Percentiles rank a stretch among this genome's conserved stretches.
Evolutionary conservation across 805 yeast species (phyloP).

Genomic region (Clavispora vitiphila): DNA sequence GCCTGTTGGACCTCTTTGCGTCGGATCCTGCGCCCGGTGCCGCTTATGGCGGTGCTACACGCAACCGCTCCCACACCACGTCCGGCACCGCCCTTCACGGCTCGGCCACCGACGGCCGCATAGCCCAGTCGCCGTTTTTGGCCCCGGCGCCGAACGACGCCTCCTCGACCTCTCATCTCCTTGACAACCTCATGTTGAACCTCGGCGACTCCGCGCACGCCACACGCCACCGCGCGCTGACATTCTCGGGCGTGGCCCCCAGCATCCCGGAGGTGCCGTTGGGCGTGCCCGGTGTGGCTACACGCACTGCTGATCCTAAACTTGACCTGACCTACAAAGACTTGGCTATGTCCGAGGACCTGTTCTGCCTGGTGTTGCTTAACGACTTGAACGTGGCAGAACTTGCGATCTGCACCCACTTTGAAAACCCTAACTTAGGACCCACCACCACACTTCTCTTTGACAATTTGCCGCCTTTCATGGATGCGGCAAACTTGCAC

Average conservation of each 20-base stretch:
- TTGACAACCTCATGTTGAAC: constrained; percentile 30
- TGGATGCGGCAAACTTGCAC: constrained; percentile 43
- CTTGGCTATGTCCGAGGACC: constrained; percentile 3
- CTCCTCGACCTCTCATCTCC: constrained; percentile 20
- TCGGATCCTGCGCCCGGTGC: constrained; percentile 14
- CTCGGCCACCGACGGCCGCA: constrained; percentile 12
- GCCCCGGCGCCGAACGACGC: constrained; percentile 22
- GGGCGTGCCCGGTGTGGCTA: not conserved
- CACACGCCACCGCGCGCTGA: constrained; percentile 35
- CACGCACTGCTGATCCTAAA: not conserved
- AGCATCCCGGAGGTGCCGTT: constrained; percentile 14
- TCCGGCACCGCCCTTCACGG: constrained; percentile 27
- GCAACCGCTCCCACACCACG: constrained; percentile 49
- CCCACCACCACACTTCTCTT: constrained; percentile 76
- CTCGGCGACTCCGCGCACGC: constrained; percentile 11
- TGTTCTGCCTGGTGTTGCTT: constrained; percentile 21
- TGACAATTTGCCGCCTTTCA: constrained; percentile 73
- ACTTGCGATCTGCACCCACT: constrained; percentile 62
- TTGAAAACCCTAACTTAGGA: constrained; percentile 62
- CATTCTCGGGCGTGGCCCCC: constrained; percentile 33
- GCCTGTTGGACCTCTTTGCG: constrained; percentile 10
- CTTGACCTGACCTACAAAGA: not conserved
- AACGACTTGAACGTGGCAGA: constrained; percentile 61
- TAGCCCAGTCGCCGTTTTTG: constrained; percentile 22
- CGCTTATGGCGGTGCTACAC: constrained; percentile 5